Percentiles rank a stretch among this genome's conserved stretches.
Evolutionary conservation across 345 rosid genomes (phyloP).

Genomic region (Eucalyptus cloeziana): DNA sequence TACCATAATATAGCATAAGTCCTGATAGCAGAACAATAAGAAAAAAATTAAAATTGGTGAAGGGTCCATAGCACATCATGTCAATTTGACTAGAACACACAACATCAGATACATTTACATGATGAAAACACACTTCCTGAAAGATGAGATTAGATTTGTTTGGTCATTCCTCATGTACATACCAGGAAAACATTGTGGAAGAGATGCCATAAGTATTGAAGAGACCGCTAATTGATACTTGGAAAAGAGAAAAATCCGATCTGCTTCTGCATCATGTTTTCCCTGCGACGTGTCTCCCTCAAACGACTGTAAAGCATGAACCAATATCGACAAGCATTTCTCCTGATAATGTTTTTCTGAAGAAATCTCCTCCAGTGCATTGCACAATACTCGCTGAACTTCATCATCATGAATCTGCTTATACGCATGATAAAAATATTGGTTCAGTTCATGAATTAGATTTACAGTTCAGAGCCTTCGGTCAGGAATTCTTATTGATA

Average conservation of each 20-base stretch:
- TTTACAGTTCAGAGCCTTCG: neutral
- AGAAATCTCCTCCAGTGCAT: constrained; percentile 62
- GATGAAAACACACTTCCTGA: neutral
- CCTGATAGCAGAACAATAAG: neutral
- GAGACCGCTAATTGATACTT: constrained; percentile 66
- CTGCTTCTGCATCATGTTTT: constrained; percentile 19
- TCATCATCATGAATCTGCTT: constrained; percentile 36
- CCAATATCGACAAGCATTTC: constrained; percentile 53
- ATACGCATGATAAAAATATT: neutral
- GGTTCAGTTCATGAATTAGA: neutral
- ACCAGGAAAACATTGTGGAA: constrained; percentile 90
- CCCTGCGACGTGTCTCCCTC: constrained; percentile 15
- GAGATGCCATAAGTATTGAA: constrained; percentile 72
- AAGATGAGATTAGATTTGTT: neutral
- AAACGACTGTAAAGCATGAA: constrained; percentile 41
- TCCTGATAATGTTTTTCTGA: constrained; percentile 50
- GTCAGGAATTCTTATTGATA: neutral
- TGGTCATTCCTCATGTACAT: neutral
- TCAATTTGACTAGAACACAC: neutral
- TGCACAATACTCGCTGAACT: constrained; percentile 45
- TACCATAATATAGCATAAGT: neutral
- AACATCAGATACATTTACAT: neutral
- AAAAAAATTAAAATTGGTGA: neutral
- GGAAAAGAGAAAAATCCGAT: constrained; percentile 30
- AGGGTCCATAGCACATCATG: neutral